phyloP scores from a whole-genome alignment of 306 rosid genomes.

The Sicyos edulis region DNA sequence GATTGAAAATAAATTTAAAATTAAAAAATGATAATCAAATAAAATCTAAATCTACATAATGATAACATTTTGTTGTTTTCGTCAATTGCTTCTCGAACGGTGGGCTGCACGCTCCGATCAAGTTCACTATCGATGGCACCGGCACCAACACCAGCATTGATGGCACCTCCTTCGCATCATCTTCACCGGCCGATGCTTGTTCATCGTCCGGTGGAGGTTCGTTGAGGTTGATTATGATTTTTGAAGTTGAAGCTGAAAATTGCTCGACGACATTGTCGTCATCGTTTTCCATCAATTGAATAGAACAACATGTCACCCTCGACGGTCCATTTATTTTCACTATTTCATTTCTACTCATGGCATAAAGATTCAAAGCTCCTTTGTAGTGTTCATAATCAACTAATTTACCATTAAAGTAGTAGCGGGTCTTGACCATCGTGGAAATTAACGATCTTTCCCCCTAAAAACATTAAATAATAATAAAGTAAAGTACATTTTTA shows the following conservation, averaged over 20 bases:
- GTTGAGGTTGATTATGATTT: not conserved
- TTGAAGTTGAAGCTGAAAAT: not conserved
- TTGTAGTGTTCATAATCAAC: not conserved
- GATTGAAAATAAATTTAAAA: too few relatives aligned
- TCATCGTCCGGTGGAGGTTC: not conserved
- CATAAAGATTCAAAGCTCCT: not conserved
- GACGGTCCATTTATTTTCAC: not conserved
- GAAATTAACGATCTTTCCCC: not conserved
- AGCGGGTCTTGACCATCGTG: not conserved
- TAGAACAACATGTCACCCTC: not conserved
- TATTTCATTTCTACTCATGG: too few relatives aligned
- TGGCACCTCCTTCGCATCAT: too few relatives aligned
- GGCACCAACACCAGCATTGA: too few relatives aligned
- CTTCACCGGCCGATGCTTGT: too few relatives aligned
- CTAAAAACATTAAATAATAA: not conserved
- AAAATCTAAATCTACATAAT: too few relatives aligned
- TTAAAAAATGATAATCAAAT: too few relatives aligned
- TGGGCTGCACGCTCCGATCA: not conserved
- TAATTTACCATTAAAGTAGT: not conserved
- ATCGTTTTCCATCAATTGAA: not conserved
- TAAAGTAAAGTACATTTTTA: too few relatives aligned
- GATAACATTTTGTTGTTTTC: too few relatives aligned
- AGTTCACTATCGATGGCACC: too few relatives aligned
- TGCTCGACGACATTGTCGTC: not conserved
- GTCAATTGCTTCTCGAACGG: not conserved